Percentiles rank a stretch among this genome's conserved stretches.
Evolutionary conservation across 2,329 filamentous ascomycete genomes (phyloP).

Genomic region (Cladosporium phlei): DNA sequence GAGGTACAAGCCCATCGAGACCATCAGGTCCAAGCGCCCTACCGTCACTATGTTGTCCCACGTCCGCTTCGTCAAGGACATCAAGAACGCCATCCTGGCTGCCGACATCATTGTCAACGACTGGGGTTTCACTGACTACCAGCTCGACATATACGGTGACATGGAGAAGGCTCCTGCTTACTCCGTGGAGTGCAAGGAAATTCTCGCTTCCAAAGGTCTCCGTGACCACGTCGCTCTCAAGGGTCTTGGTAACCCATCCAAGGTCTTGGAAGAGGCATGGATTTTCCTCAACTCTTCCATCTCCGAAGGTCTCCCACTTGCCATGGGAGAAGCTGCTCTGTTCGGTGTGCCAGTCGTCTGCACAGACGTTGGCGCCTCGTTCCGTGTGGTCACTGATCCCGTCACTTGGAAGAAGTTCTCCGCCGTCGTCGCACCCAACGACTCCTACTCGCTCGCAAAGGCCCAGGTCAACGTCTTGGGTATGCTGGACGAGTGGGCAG

Average conservation of each 20-base stretch:
- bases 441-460: conserved; percentile 54
- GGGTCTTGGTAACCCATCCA: conserved; percentile 50
- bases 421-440: conserved; percentile 61
- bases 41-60: conserved; percentile 59
- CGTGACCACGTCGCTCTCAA: conserved; percentile 43
- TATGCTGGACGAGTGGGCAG: conserved; percentile 57
- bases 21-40: conserved; percentile 47
- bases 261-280: conserved; percentile 54
- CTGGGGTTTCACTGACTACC: conserved; percentile 56
- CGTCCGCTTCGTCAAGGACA: conserved; percentile 51
- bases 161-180: conserved; percentile 55
- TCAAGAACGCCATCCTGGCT: conserved; percentile 55
- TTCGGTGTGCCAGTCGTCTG: conserved; percentile 40
- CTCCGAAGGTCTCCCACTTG: conserved; percentile 43
- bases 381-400: conserved; percentile 53
- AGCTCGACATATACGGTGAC: conserved; percentile 55
- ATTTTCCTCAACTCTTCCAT: conserved; percentile 49
- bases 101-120: conserved; percentile 58
- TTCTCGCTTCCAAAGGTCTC: conserved; percentile 47
- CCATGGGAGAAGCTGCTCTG: conserved; percentile 43
- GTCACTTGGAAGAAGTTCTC: conserved; percentile 48
- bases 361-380: conserved; percentile 53
- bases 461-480: conserved; percentile 60
- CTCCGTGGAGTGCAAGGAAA: conserved; percentile 49
- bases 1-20: conserved; percentile 51